Evolutionary conservation across 441 rosid species (phyloP).

Genomic region (Isatis lusitanica): DNA sequence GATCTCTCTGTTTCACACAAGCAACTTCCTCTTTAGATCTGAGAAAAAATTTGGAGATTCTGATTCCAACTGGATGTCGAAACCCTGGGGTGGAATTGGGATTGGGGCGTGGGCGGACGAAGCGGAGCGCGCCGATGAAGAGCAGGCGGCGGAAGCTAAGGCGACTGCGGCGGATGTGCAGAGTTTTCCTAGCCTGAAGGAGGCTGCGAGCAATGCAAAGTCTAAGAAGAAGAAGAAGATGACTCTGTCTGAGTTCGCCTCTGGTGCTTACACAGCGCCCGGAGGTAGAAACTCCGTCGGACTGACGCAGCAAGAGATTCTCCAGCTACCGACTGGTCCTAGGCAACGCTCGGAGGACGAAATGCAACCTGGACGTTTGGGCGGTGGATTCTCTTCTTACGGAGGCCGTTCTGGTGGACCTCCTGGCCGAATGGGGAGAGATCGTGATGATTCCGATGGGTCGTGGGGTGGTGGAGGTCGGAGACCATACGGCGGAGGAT

Average conservation of each 20-base stretch:
- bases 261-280: constrained; percentile 34
- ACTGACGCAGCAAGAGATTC: constrained; percentile 73
- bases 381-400: constrained; percentile 76
- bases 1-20: constrained; percentile 32
- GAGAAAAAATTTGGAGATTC: not conserved
- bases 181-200: constrained; percentile 75
- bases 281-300: constrained; percentile 35
- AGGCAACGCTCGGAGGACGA: constrained; percentile 79
- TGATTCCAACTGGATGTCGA: constrained; percentile 49
- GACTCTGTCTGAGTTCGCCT: constrained; percentile 53
- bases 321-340: constrained; percentile 80
- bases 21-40: constrained; percentile 29
- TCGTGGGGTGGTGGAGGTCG: constrained; percentile 59
- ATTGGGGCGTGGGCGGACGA: constrained; percentile 93
- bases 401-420: constrained; percentile 51
- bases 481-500: constrained; percentile 55
- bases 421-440: constrained; percentile 41
- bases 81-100: constrained; percentile 71
- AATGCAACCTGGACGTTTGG: constrained; percentile 73
- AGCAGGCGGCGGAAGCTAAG: constrained; percentile 53
- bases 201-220: constrained; percentile 54
- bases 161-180: constrained; percentile 41
- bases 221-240: constrained; percentile 86
- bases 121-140: constrained; percentile 68
- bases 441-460: constrained; percentile 50